Evolutionary conservation across 768 basidiomycete species (phyloP).

Genomic region (Termitomyces sp.): DNA sequence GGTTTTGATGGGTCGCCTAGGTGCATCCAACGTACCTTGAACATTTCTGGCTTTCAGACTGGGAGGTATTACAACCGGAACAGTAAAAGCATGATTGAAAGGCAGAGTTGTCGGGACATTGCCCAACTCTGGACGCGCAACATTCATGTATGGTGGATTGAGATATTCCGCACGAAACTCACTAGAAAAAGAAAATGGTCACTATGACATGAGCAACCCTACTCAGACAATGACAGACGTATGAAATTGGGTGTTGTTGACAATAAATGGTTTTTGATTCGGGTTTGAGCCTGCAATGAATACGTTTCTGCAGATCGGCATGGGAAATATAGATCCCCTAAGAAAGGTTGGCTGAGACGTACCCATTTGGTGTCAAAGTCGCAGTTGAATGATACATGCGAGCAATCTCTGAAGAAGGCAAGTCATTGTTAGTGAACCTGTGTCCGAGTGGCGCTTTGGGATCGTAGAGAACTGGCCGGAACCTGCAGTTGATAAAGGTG

Average conservation of each 20-base stretch:
- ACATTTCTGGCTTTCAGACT: slow-evolving; percentile 22
- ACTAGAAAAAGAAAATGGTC: slow-evolving; percentile 18
- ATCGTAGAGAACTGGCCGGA: slow-evolving; percentile 47
- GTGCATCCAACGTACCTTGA: slow-evolving; percentile 18
- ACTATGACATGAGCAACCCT: slow-evolving; percentile 15
- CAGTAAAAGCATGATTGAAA: slow-evolving; percentile 32
- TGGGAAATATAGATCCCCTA: slow-evolving; percentile 39
- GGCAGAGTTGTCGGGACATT: slow-evolving; percentile 33
- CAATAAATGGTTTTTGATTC: slow-evolving; percentile 19
- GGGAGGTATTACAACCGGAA: slow-evolving; percentile 28
- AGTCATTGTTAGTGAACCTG: slow-evolving; percentile 42
- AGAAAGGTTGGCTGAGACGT: slow-evolving; percentile 15
- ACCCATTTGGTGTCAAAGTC: slow-evolving; percentile 53
- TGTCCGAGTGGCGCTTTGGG: slow-evolving; percentile 37
- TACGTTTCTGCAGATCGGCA: slow-evolving; percentile 16
- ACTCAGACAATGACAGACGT: slow-evolving; percentile 3
- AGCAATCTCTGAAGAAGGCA: slow-evolving; percentile 40
- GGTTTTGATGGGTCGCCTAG: too few relatives aligned
- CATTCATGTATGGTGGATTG: slow-evolving; percentile 39
- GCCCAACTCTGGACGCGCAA: slow-evolving; percentile 28
- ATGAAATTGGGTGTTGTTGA: slow-evolving; percentile 8
- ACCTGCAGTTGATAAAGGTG: slow-evolving; percentile 19
- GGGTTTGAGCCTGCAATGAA: slow-evolving; percentile 44
- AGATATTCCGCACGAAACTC: slow-evolving; percentile 42
- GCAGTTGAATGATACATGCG: slow-evolving; percentile 62